Evolutionary conservation across 2,329 filamentous ascomycete species (phyloP).

Genomic region (Cercospora zeae-maydis): DNA sequence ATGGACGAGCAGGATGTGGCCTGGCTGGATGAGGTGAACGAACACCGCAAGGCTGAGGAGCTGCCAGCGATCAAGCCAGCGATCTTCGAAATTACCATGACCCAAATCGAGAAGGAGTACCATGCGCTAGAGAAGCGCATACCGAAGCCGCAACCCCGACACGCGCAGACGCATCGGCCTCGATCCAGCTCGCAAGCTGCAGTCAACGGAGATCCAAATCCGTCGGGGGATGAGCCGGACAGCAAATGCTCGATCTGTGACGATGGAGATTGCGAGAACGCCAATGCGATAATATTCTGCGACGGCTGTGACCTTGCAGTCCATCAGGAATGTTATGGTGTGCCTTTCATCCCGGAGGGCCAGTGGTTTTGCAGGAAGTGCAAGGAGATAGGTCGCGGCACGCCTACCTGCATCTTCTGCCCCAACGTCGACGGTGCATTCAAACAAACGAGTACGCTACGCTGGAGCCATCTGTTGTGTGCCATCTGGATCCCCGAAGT

Average conservation of each 20-base stretch:
- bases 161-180: conserved; percentile 88
- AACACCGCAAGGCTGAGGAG: conserved; percentile 67
- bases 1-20: conserved; percentile 99
- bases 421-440: conserved; percentile 97
- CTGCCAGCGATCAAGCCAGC: conserved; percentile 85
- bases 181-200: conserved; percentile 91
- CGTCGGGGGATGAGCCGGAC: conserved; percentile 83
- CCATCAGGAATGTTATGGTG: conserved; percentile 97
- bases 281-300: conserved; percentile 98
- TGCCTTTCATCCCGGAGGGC: conserved; percentile 96
- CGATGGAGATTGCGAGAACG: conserved; percentile 98
- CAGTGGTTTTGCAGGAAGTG: conserved; percentile 98
- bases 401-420: conserved; percentile 96
- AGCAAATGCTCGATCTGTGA: conserved; percentile 97
- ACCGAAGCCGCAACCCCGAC: conserved; percentile 93
- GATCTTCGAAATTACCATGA: conserved; percentile 96
- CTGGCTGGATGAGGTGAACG: conserved; percentile 85
- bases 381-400: conserved; percentile 86
- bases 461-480: conserved; percentile 95
- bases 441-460: conserved; percentile 93
- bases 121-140: conserved; percentile 93
- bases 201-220: conserved; percentile 86
- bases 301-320: conserved; percentile 97
- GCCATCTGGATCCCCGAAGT: conserved; percentile 99
- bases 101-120: conserved; percentile 99